Conservation (phyloP, 108 stramenopile genomes). For the Halocafeteria seosinensis region DNA sequence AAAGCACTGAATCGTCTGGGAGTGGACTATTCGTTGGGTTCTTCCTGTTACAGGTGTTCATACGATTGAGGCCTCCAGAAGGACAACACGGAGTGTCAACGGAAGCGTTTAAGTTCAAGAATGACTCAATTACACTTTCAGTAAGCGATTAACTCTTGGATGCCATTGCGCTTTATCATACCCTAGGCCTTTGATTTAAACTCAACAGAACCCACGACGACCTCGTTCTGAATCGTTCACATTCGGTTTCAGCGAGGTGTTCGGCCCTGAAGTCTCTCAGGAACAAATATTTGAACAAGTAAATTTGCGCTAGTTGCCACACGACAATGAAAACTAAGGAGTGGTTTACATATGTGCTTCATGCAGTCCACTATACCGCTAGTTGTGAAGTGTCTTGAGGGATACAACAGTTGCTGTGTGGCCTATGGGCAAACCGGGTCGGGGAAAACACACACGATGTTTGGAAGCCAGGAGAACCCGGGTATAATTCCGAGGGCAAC, state of each 20-base stretch:
- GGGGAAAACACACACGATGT: slow-evolving; percentile 31
- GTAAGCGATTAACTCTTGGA: neutral
- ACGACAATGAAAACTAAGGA: neutral
- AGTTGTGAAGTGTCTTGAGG: slow-evolving; percentile 28
- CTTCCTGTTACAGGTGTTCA: no score
- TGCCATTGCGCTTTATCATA: neutral
- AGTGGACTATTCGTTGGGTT: no score
- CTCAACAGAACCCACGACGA: neutral
- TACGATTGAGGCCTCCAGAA: neutral
- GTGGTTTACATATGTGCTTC: neutral
- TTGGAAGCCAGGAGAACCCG: slow-evolving; percentile 23
- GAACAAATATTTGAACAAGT: neutral
- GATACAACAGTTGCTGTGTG: slow-evolving; percentile 44
- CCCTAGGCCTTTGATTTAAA: neutral
- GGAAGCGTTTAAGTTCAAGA: neutral
- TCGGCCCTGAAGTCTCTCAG: neutral
- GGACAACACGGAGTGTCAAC: neutral
- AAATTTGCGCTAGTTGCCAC: neutral
- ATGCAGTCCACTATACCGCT: slow-evolving; percentile 6
- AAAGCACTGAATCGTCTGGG: no score
- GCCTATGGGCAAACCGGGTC: slow-evolving; percentile 46
- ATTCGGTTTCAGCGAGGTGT: neutral
- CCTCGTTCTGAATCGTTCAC: no score
- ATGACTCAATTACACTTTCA: neutral
- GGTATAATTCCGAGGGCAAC: slow-evolving; percentile 39